Conservation (phyloP, 2,329 filamentous ascomycete species). For the Penicillium sp. region DNA sequence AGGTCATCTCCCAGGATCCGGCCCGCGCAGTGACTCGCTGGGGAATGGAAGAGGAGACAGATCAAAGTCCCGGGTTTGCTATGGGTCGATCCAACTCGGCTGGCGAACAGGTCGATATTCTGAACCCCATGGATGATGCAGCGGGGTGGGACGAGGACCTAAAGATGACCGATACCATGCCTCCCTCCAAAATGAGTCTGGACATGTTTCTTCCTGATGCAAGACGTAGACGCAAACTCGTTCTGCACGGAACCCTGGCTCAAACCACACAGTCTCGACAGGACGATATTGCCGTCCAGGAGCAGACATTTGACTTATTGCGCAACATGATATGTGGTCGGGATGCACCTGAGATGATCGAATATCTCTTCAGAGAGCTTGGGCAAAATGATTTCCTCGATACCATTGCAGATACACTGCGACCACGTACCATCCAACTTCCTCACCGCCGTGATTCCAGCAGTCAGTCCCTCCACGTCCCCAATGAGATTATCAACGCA, state of each 20-base stretch:
- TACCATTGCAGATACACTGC: slow-evolving; percentile 75
- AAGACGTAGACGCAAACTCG: slow-evolving; percentile 41
- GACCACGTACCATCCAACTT: slow-evolving; percentile 46
- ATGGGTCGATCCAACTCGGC: slow-evolving; percentile 61
- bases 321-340: slow-evolving; percentile 78
- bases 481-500: slow-evolving; percentile 68
- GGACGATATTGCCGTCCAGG: slow-evolving; percentile 82
- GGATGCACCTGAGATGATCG: slow-evolving; percentile 70
- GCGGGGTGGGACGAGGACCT: slow-evolving; percentile 33
- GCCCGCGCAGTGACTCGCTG: slow-evolving; percentile 30
- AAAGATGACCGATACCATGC: slow-evolving; percentile 39
- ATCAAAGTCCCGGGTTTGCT: slow-evolving; percentile 38
- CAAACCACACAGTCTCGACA: slow-evolving; percentile 66
- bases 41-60: slow-evolving; percentile 35
- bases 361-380: slow-evolving; percentile 73
- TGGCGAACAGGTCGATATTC: slow-evolving; percentile 59
- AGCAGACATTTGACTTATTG: slow-evolving; percentile 86
- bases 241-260: slow-evolving; percentile 66
- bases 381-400: slow-evolving; percentile 77
- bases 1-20: slow-evolving; percentile 66
- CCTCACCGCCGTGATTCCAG: slow-evolving; percentile 34
- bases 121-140: slow-evolving; percentile 52
- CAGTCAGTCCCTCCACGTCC: slow-evolving; percentile 35
- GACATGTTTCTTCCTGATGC: slow-evolving; percentile 42
- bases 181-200: slow-evolving; percentile 43